These are phyloP conservation scores for Luzula sylvatica DNA, from an alignment of 176 grass and related monocot genomes.

Conservation along the genomic window DNA sequence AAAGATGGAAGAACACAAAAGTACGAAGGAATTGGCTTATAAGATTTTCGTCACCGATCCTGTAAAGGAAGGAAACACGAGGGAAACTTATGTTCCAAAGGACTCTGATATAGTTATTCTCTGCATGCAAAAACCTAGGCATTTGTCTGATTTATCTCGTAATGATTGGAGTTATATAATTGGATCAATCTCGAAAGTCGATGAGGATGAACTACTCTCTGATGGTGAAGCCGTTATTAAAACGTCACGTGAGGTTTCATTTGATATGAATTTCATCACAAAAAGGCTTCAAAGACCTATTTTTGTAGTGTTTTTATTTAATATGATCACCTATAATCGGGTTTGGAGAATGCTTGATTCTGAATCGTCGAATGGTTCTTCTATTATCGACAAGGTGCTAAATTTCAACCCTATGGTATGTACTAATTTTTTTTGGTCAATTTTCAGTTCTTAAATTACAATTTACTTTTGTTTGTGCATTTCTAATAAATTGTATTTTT, in stretches of 20 bases:
- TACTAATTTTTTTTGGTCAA: not conserved
- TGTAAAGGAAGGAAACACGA: not conserved
- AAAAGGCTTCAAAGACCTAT: not conserved
- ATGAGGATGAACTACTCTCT: not conserved
- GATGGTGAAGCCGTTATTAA: slow-evolving; percentile 2
- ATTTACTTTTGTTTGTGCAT: not conserved
- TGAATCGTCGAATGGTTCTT: not conserved
- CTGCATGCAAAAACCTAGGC: slow-evolving; percentile 22
- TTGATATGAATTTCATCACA: not conserved
- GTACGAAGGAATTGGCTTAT: slow-evolving; percentile 13
- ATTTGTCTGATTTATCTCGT: slow-evolving; percentile 20
- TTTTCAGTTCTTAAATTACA: not conserved
- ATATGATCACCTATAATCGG: slow-evolving; percentile 48
- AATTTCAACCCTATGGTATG: slow-evolving; percentile 25
- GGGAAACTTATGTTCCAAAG: slow-evolving; percentile 27
- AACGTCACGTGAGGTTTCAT: slow-evolving; percentile 5
- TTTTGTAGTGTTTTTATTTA: slow-evolving; percentile 43
- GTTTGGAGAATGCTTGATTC: slow-evolving; percentile 36
- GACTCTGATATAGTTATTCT: slow-evolving; percentile 39
- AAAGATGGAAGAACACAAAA: not conserved
- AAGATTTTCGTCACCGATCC: slow-evolving; percentile 1
- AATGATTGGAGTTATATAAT: slow-evolving; percentile 8
- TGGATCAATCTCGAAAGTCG: slow-evolving; percentile 17
- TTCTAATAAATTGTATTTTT: not conserved
- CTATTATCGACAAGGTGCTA: slow-evolving; percentile 20